phyloP scores from a whole-genome alignment of 139 green algal species.

The Chlamydomonas applanata region DNA sequence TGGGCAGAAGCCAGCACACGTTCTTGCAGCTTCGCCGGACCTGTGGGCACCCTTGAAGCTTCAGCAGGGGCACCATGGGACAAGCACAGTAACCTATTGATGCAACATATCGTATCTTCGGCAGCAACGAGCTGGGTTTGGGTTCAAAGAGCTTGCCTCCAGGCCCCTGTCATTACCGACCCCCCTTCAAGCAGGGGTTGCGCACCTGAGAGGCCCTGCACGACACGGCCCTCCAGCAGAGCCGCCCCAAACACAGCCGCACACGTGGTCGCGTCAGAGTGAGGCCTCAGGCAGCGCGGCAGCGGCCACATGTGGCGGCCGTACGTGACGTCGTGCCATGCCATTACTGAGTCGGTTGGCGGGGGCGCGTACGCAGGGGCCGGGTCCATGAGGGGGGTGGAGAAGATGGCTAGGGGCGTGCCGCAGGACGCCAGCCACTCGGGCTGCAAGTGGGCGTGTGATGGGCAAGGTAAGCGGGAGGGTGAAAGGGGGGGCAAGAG shows the following conservation, averaged over 20 bases:
- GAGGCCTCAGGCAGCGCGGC: conserved; percentile 45
- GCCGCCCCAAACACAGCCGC: conserved; percentile 76
- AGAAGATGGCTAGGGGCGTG: conserved; percentile 58
- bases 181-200: too few relatives aligned
- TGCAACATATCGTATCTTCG: too few relatives aligned
- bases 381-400: conserved; percentile 54
- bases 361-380: conserved; percentile 53
- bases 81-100: too few relatives aligned
- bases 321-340: conserved; percentile 69
- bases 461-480: too few relatives aligned
- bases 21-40: too few relatives aligned
- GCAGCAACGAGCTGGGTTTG: too few relatives aligned
- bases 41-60: too few relatives aligned
- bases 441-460: conserved; percentile 30
- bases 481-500: too few relatives aligned
- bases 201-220: conserved; percentile 40
- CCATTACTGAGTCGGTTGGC: conserved; percentile 65
- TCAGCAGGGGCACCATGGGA: too few relatives aligned
- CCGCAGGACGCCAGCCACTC: conserved; percentile 50
- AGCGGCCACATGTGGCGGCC: conserved; percentile 80
- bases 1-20: too few relatives aligned
- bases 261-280: conserved; percentile 37
- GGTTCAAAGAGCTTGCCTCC: too few relatives aligned
- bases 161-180: too few relatives aligned
- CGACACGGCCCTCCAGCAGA: conserved; percentile 75